phyloP scores from a whole-genome alignment of 768 basidiomycete genomes.

The Multifurca ochricompacta region DNA sequence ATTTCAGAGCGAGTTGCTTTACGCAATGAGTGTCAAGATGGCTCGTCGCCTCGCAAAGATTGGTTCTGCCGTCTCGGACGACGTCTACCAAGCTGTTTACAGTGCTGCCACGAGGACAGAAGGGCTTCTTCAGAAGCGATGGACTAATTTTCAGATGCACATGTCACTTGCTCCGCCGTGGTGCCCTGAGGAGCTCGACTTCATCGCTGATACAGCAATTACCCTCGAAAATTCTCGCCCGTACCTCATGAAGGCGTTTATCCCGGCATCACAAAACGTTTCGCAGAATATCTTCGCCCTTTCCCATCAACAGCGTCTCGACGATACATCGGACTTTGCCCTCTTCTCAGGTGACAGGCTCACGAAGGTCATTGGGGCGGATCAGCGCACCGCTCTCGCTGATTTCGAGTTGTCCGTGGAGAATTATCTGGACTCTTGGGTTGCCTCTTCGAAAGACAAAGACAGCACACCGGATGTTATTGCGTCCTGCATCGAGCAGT shows the following conservation, averaged over 20 bases:
- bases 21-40: slow-evolving; percentile 26
- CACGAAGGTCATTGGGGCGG: not conserved
- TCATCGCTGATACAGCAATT: not conserved
- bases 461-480: not conserved
- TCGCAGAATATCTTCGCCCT: not conserved
- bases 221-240: not conserved
- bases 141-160: slow-evolving; percentile 2
- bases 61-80: slow-evolving; percentile 1
- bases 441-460: not conserved
- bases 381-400: not conserved
- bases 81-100: not conserved
- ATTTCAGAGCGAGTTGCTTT: slow-evolving; percentile 27
- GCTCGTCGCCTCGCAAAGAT: slow-evolving; percentile 22
- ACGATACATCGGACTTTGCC: not conserved
- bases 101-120: not conserved
- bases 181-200: not conserved
- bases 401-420: slow-evolving; percentile 12
- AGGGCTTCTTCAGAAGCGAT: not conserved
- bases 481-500: slow-evolving; percentile 11
- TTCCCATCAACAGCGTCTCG: not conserved
- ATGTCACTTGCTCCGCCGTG: not conserved
- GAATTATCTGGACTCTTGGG: not conserved
- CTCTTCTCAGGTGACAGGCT: not conserved
- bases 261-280: not conserved
- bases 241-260: slow-evolving; percentile 3